Percentiles rank a stretch among this genome's conserved stretches.
phyloP scores from a whole-genome alignment of 495 filamentous ascomycete species.

The Amniculicola lignicola region DNA sequence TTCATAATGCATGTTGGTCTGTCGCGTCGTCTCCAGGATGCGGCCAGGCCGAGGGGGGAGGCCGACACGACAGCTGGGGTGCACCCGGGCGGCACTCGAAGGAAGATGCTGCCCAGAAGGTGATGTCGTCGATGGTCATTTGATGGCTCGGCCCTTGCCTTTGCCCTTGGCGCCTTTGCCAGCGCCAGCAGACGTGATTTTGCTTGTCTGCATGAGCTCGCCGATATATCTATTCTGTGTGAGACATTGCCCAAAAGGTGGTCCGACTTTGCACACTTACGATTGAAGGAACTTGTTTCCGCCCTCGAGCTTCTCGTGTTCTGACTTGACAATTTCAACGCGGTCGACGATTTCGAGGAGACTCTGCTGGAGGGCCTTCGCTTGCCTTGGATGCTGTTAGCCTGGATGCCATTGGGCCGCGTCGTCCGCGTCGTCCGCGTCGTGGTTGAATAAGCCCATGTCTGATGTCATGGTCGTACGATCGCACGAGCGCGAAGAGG shows the following conservation, averaged over 20 bases:
- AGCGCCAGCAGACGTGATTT: slow-evolving; percentile 62
- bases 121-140: slow-evolving; percentile 21
- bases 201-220: slow-evolving; percentile 76
- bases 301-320: slow-evolving; percentile 90
- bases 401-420: background rate
- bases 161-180: slow-evolving; percentile 47
- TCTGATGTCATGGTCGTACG: slow-evolving; percentile 8
- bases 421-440: background rate
- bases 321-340: slow-evolving; percentile 88
- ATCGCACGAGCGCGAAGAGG: background rate
- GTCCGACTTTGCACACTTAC: slow-evolving; percentile 36
- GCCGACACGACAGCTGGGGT: slow-evolving; percentile 11
- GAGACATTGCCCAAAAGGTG: slow-evolving; percentile 12
- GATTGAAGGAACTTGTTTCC: slow-evolving; percentile 90
- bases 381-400: slow-evolving; percentile 60
- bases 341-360: slow-evolving; percentile 83
- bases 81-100: background rate
- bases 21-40: slow-evolving; percentile 23
- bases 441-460: background rate
- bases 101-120: background rate
- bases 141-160: slow-evolving; percentile 33
- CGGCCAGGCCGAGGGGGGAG: slow-evolving; percentile 2
- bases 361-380: slow-evolving; percentile 79
- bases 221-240: slow-evolving; percentile 55
- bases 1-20: slow-evolving; percentile 12